These are phyloP conservation scores for Linnemannia schmuckeri DNA, from an alignment of 192 early-diverging fungal species.

Conservation along the genomic window DNA sequence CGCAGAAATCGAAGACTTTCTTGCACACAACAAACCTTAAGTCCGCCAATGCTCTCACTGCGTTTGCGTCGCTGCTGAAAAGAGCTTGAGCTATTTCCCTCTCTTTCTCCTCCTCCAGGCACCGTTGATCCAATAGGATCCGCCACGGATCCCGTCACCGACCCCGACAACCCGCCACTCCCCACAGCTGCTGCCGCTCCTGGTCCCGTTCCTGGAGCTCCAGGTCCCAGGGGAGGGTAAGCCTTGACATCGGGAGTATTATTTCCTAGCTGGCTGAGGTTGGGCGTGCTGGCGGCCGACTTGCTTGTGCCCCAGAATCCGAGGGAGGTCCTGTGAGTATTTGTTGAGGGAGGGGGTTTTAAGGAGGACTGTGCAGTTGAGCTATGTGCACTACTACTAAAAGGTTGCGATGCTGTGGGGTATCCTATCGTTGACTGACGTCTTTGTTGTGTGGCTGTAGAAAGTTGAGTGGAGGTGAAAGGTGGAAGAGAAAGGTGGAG, in stretches of 20 bases:
- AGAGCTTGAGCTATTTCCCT: constrained; percentile 18
- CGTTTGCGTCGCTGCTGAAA: constrained; percentile 49
- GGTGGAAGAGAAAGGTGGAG: not conserved
- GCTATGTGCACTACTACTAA: not conserved
- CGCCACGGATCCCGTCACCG: not conserved
- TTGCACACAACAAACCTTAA: constrained; percentile 16
- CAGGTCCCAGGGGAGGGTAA: not conserved
- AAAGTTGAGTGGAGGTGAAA: not conserved
- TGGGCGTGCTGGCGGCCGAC: constrained; percentile 41
- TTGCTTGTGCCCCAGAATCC: constrained; percentile 34
- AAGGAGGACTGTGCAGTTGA: not conserved
- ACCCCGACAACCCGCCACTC: not conserved
- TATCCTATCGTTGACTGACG: constrained; percentile 29
- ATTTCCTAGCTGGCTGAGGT: constrained; percentile 14
- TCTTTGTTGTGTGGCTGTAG: constrained; percentile 7
- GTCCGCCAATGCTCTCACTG: constrained; percentile 45
- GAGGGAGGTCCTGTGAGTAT: constrained; percentile 18
- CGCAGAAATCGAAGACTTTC: not conserved
- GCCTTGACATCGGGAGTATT: constrained; percentile 7
- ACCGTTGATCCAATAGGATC: not conserved
- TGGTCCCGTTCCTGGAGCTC: constrained; percentile 8
- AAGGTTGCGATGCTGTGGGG: constrained; percentile 5
- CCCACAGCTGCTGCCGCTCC: not conserved
- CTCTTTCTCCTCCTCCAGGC: constrained; percentile 3
- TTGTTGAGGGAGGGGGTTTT: constrained; percentile 12